These are phyloP conservation scores for Cutaneotrichosporon spelunceum DNA, from an alignment of 1,284 basidiomycete genomes.

Conservation along the genomic window DNA sequence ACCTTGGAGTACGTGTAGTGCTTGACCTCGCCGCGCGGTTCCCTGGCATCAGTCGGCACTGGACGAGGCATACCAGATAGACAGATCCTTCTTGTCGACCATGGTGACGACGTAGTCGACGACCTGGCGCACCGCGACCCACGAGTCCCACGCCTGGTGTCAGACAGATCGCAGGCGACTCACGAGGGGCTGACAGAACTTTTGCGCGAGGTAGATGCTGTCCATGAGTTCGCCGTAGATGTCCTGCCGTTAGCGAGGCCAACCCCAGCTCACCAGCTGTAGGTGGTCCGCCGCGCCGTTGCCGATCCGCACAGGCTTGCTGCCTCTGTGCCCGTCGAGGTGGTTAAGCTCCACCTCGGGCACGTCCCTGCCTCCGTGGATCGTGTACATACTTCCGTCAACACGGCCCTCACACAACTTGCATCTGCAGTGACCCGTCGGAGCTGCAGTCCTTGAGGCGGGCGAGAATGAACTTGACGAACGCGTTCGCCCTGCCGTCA, in stretches of 20 bases:
- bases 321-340: conserved; percentile 77
- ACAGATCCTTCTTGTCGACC: conserved; percentile 51
- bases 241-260: conserved; percentile 59
- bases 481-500: conserved; percentile 52
- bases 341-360: conserved; percentile 78
- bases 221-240: conserved; percentile 89
- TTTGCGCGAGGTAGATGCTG: conserved; percentile 89
- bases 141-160: conserved; percentile 65
- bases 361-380: conserved; percentile 66
- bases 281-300: conserved; percentile 86
- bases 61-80: conserved; percentile 62
- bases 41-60: conserved; percentile 57
- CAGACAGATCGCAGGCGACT: conserved; percentile 24
- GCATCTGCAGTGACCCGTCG: conserved; percentile 87
- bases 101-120: conserved; percentile 50
- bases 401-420: conserved; percentile 24
- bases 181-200: conserved; percentile 59
- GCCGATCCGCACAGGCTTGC: conserved; percentile 64
- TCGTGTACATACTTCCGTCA: conserved; percentile 51
- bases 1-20: conserved; percentile 89
- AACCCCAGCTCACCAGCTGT: conserved; percentile 62
- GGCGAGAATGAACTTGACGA: conserved; percentile 84
- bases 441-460: conserved; percentile 73
- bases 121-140: conserved; percentile 55
- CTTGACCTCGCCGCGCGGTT: conserved; percentile 73